These are phyloP conservation scores for Trichoderma harzianum DNA, from an alignment of 2,329 filamentous ascomycete genomes.

Conservation along the genomic window DNA sequence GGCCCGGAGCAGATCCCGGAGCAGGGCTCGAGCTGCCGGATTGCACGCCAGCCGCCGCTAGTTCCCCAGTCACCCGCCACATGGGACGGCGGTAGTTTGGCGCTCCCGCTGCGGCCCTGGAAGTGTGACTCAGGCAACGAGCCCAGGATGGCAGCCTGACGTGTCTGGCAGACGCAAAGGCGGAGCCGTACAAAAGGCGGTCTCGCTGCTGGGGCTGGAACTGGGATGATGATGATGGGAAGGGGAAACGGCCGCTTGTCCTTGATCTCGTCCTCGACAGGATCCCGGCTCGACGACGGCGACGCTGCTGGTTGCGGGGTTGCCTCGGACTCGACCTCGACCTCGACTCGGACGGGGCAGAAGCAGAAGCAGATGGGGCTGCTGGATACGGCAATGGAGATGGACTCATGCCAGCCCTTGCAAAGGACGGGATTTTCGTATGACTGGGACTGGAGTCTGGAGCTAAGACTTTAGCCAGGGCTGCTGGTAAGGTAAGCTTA, in stretches of 20 bases:
- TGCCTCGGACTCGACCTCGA: neutral
- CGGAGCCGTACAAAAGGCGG: neutral
- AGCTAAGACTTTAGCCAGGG: neutral
- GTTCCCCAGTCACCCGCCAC: neutral
- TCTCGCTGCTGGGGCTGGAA: neutral
- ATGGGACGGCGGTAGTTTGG: conserved; percentile 7
- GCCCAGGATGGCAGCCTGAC: conserved; percentile 8
- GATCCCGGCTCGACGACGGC: neutral
- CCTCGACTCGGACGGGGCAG: neutral
- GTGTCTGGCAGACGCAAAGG: conserved; percentile 9
- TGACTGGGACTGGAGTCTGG: neutral
- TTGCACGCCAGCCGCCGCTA: conserved; percentile 2
- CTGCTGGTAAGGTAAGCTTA: neutral
- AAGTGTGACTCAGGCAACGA: conserved; percentile 10
- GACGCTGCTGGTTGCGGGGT: conserved; percentile 8
- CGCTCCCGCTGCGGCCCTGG: conserved; percentile 5
- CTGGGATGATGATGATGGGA: too few species aligned
- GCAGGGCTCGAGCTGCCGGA: neutral
- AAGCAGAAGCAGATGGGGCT: neutral
- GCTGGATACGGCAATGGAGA: neutral
- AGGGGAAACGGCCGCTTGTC: too few species aligned
- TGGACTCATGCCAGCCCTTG: neutral
- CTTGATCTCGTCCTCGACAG: too few species aligned
- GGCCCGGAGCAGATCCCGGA: neutral
- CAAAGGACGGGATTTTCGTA: neutral